Evolutionary conservation across 768 basidiomycete species (phyloP), one percentile per base, ranked within the genome.

Genomic region (Suillus ampliporus): DNA sequence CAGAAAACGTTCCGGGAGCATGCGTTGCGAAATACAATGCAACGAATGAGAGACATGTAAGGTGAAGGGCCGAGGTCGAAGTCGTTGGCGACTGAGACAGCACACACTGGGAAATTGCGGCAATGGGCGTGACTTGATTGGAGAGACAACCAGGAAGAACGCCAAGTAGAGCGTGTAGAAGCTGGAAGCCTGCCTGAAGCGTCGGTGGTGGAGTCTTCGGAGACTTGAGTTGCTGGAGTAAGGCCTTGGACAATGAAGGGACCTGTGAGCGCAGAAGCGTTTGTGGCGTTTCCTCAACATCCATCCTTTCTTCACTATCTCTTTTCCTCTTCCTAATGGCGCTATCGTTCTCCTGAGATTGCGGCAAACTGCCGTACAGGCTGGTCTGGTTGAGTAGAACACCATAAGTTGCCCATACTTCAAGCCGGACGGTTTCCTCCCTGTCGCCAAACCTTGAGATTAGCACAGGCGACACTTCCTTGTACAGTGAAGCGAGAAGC

Each of bases 391-490:
- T 91, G 44, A 99, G 83, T 13, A 99, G 83, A 1, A 84, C 78
- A 38, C 84, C 86, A 71, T 96, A 96, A 1, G 97, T 90, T 0
- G 89, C 82, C 90, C 97, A 96, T 17, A 99, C 83, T 73, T 99
- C 97, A 34, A 97, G 79, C 37, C 92, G 86, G 35, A 99, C 97
- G 5, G 92, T 97, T 70, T 95, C 91, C 77, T 99, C 97, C 48
- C 97, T 89, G 74, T 99, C 97, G 44, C 88, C 89, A 67, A 99
- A 96, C 37, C 97, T 86, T 3, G 94, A 89, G 61, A 97, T 95
- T 57, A 99, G 82, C 10, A 93, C 85, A 0, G 95, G 95, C 3
- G 95, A 92, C 13, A 97, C 89, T 9, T 87, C 85, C 69, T 87
- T 90, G 80, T 94, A 97, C 57, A 97, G 83, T 2, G 88, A 79